Evolutionary conservation across 768 basidiomycete genomes (phyloP).

Genomic region (Leccinum uliginosum): DNA sequence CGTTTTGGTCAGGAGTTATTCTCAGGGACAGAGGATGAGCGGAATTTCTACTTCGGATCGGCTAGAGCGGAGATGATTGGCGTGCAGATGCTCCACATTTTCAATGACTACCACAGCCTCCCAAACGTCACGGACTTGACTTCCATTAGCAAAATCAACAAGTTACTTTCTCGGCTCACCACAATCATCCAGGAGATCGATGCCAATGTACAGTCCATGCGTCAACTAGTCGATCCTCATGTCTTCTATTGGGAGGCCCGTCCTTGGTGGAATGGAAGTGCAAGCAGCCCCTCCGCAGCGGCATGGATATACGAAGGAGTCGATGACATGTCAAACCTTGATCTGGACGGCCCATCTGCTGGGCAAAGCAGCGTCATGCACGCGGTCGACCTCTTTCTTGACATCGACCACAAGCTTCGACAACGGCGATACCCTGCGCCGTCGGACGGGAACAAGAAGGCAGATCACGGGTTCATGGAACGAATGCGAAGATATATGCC

Average conservation of each 20-base stretch:
- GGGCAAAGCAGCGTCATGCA: conserved; percentile 93
- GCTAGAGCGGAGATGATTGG: conserved; percentile 84
- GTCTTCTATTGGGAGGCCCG: conserved; percentile 87
- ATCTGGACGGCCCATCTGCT: conserved; percentile 85
- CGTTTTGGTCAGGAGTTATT: conserved; percentile 62
- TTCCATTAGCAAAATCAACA: conserved; percentile 62
- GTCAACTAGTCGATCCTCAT: conserved; percentile 72
- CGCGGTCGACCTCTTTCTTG: conserved; percentile 79
- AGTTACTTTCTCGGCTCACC: conserved; percentile 66
- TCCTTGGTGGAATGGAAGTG: conserved; percentile 90
- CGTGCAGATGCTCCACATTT: conserved; percentile 78
- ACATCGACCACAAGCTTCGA: conserved; percentile 82
- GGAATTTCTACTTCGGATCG: conserved; percentile 81
- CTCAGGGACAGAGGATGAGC: conserved; percentile 82
- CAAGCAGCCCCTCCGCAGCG: conserved; percentile 44
- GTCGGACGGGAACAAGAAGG: conserved; percentile 59
- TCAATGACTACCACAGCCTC: conserved; percentile 81
- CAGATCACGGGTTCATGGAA: conserved; percentile 80
- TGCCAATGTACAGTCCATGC: conserved; percentile 63
- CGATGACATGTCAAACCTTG: conserved; percentile 49
- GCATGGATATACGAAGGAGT: conserved; percentile 82
- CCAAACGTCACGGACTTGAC: conserved; percentile 62
- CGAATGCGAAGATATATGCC: conserved; percentile 97
- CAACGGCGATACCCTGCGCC: conserved; percentile 65
- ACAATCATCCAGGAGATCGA: conserved; percentile 70